Evolutionary conservation across 495 filamentous ascomycete genomes (phyloP), one percentile per base, ranked within the genome.

Genomic region (Barbatosphaeria neglecta): DNA sequence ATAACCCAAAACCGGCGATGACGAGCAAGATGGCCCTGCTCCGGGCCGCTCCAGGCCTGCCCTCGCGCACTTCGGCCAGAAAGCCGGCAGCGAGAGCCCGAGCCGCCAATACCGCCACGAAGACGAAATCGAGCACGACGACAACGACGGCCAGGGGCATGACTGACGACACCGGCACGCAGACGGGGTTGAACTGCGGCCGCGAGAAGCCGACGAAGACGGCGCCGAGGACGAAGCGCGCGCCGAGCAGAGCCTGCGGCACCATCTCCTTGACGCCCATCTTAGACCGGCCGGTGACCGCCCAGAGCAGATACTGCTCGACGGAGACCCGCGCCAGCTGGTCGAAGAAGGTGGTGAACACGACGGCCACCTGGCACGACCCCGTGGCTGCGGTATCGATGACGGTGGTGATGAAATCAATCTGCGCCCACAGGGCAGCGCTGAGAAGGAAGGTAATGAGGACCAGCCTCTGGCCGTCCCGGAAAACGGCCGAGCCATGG

Each of bases 391-490:
- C 60, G 9, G 62, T 39, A 25, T 72, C 57, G 54, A 78, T 61
- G 20, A 75, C 53, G 19, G 71, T 61, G 1, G 67, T 54, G 42
- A 71, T 54, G 46, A 78, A 77, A 45, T 69, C 68, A 54, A 66
- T 50, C 18, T 68, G 56, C 37, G 70, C 72, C 74, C 74, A 78
- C 60, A 72, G 62, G 42, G 68, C 68, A 23, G 67, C 61, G 48
- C 67, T 69, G 9, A 66, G 42, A 48, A 76, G 63, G 55, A 78
- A 78, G 42, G 65, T 50, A 53, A 72, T 55, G 74, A 78, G 74
- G 73, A 71, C 74, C 74, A 78, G 74, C 74, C 74, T 78, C 74
- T 66, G 68, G 70, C 73, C 69, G 68, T 78, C 73, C 65, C 68
- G 60, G 54, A 75, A 69, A 42, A 73, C 58, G 20, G 67, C 48